Conservation (phyloP, 116 monocot species). For the Iris pallida region DNA sequence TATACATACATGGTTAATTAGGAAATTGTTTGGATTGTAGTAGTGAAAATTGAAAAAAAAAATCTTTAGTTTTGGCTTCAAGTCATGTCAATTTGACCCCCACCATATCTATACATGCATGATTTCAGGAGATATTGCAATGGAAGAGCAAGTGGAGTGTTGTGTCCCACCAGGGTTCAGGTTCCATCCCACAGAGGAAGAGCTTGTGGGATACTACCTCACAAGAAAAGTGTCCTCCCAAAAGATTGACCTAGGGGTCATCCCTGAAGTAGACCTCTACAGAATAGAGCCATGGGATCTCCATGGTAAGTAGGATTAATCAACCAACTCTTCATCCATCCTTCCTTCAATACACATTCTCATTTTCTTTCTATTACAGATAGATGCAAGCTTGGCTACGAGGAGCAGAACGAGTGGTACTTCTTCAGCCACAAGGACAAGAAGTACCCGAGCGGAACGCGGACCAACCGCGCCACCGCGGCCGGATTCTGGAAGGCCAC, state of each 20-base stretch:
- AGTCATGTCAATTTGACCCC: too few species aligned
- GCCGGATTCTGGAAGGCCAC: conserved; percentile 97
- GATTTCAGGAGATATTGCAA: conserved; percentile 1
- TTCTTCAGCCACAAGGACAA: conserved; percentile 90
- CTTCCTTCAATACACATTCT: too few species aligned
- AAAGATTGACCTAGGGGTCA: conserved; percentile 76
- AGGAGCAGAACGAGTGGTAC: conserved; percentile 89
- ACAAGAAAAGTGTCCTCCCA: conserved; percentile 64
- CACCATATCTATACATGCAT: too few species aligned
- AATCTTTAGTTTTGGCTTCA: too few species aligned
- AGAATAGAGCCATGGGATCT: conserved; percentile 97
- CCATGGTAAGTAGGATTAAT: conserved; percentile 38
- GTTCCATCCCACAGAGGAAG: conserved; percentile 94
- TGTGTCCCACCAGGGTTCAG: conserved; percentile 93
- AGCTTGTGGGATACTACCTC: conserved; percentile 94
- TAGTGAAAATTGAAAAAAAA: too few species aligned
- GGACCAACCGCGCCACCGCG: conserved; percentile 79
- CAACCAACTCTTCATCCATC: too few species aligned
- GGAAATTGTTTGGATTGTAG: too few species aligned
- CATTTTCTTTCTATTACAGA: conserved; percentile 20
- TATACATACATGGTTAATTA: too few species aligned
- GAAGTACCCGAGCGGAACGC: conserved; percentile 83
- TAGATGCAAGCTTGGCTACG: conserved; percentile 69
- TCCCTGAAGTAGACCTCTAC: conserved; percentile 82
- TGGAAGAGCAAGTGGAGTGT: conserved; percentile 61